phyloP scores from a whole-genome alignment of 176 grass and related monocot species.

The Carex pumila region DNA sequence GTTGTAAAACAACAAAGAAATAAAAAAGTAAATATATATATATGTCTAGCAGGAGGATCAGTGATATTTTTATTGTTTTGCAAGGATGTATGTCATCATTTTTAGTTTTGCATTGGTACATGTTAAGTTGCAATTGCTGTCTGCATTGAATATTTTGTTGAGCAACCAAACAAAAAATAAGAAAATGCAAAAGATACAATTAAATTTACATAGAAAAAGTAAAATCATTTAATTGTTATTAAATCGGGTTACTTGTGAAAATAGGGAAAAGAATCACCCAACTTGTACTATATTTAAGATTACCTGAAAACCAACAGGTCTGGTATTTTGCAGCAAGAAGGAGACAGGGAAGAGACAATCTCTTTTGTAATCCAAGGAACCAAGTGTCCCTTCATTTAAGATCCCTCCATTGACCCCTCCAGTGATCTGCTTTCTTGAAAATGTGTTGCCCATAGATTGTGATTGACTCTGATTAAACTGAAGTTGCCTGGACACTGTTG shows the following conservation, averaged over 20 bases:
- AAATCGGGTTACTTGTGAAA: background rate
- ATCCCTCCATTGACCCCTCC: constrained; percentile 92
- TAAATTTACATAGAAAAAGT: background rate
- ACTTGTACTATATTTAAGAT: background rate
- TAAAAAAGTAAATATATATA: background rate
- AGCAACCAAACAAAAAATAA: background rate
- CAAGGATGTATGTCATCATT: background rate
- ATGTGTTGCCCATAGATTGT: constrained; percentile 36
- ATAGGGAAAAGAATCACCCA: background rate
- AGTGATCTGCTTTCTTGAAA: constrained; percentile 67
- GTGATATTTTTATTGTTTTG: background rate
- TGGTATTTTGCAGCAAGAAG: constrained; percentile 75
- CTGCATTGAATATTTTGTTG: background rate
- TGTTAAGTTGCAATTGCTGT: background rate
- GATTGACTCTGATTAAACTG: constrained; percentile 35
- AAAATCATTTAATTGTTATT: background rate
- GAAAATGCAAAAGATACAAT: background rate
- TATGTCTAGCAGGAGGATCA: background rate
- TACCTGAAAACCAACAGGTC: constrained; percentile 64
- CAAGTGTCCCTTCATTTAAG: constrained; percentile 74
- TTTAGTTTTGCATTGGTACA: background rate
- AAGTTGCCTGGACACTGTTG: constrained; percentile 31
- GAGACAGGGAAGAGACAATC: constrained; percentile 78
- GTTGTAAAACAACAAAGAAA: constrained; percentile 47
- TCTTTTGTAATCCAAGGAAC: constrained; percentile 60